Evolutionary conservation across 1,139 yeast genomes (phyloP), one percentile per base, ranked within the genome.

Genomic region (Suhomyces wounanorum): DNA sequence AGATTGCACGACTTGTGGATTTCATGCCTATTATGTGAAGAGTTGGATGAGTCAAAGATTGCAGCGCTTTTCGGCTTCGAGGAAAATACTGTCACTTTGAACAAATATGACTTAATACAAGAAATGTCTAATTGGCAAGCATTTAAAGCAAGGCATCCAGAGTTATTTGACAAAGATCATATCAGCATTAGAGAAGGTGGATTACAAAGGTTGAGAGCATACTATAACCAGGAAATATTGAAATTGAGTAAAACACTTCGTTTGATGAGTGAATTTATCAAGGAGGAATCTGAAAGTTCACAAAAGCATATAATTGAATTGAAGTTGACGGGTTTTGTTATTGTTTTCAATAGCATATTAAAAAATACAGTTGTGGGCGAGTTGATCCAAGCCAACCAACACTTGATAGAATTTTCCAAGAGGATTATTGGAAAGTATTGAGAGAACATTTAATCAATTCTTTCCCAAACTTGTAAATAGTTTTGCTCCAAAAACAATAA

Each of bases 381-480:
- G 3, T 40, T 46, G n/a, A 31, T 57, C 17, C 18, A 21, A 21
- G 23, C 23, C 14, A 28, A 36, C n/a, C 49, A 49, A 1, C 52
- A 45, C 0, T 49, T 59, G 26, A 46, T 55, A 18, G 11, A 46
- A 1, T 23, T 38, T 25, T 53, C 54, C 40, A 44, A 51, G 26
- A 25, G 43, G 9, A 35, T 50, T 1, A 13, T 56, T 5, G 49
- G 45, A 30, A 36, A 30, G 31, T 53, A 45, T 39, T 55, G 45
- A 25, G 23, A 3, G 13, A 21, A 23, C 4, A 11, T 6, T 30
- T 16, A 16, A 2, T 43, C 21, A 8, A 48, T 17, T 39, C 69
- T 64, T 57, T 82, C 79, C 95, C 95, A 87, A 16, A 87, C 68
- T 64, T 87, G 92, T 40, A 89, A 68, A 64, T 82, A 83, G 43